A percentile compares a stretch with the other conserved stretches of the same genome.
These are phyloP conservation scores for Fonsecaea pugnacius DNA, from an alignment of 2,329 filamentous ascomycete species.

Conservation along the genomic window DNA sequence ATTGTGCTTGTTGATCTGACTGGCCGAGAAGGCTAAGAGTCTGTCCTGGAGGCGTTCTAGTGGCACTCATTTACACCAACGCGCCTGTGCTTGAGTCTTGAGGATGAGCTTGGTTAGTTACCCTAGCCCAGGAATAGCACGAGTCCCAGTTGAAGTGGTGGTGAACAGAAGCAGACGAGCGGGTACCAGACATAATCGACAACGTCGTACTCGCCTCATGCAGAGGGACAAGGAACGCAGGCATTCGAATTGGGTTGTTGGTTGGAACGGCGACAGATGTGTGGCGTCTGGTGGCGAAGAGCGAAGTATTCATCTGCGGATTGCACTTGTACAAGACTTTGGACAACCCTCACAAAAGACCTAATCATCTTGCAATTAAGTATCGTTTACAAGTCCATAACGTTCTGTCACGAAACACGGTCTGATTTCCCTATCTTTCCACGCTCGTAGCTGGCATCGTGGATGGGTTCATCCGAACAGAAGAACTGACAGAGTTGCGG, in stretches of 20 bases:
- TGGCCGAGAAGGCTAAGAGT: not conserved
- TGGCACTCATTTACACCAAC: not conserved
- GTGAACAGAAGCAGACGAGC: not conserved
- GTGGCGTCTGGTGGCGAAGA: not conserved
- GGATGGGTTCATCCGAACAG: too few relatives aligned
- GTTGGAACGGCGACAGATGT: not conserved
- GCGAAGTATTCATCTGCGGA: not conserved
- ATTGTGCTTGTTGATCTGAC: slow-evolving; percentile 75
- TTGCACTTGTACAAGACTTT: slow-evolving; percentile 1
- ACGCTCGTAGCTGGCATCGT: not conserved
- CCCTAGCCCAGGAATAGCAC: not conserved
- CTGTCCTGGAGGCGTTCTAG: not conserved
- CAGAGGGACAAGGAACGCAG: not conserved
- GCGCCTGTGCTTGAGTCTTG: not conserved
- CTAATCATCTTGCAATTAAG: not conserved
- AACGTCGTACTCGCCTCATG: not conserved
- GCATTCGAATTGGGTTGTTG: not conserved
- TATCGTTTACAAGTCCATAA: not conserved
- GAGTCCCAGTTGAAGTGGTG: not conserved
- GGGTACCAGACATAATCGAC: not conserved
- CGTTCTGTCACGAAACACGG: not conserved
- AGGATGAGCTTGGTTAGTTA: slow-evolving; percentile 1
- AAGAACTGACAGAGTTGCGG: too few relatives aligned
- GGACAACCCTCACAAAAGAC: not conserved
- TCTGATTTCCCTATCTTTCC: not conserved